A percentile compares a stretch with the other conserved stretches of the same genome.
These are phyloP conservation scores for Pseudogymnoascus sp. DNA, from an alignment of 2,329 filamentous ascomycete genomes.

Conservation along the genomic window DNA sequence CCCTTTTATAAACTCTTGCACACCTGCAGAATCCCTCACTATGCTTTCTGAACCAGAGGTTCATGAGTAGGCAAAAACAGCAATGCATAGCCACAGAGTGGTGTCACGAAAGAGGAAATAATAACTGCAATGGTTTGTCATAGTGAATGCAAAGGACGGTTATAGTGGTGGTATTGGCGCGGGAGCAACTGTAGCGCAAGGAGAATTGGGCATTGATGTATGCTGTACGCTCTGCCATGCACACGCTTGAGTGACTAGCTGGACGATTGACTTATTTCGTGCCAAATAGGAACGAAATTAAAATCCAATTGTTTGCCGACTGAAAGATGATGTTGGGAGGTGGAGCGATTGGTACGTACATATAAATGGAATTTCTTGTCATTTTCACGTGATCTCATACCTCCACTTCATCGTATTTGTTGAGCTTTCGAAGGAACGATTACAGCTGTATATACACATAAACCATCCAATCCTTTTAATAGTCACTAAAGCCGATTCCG, in stretches of 20 bases:
- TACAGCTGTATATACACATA: not conserved
- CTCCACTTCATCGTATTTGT: not conserved
- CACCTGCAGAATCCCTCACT: not conserved
- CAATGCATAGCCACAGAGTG: not conserved
- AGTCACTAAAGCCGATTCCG: not conserved
- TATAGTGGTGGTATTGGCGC: not conserved
- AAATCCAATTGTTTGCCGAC: not conserved
- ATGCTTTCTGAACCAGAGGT: not conserved
- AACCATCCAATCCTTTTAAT: not conserved
- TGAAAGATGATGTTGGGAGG: not conserved
- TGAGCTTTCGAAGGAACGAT: not conserved
- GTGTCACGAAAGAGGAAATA: not conserved
- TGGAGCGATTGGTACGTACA: not conserved
- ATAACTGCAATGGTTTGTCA: not conserved
- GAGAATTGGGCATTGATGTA: not conserved
- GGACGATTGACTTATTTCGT: not conserved
- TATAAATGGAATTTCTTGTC: not conserved
- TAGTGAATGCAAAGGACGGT: not conserved
- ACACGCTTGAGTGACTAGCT: not conserved
- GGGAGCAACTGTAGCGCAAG: not conserved
- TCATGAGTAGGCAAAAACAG: not conserved
- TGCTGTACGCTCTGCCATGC: not conserved
- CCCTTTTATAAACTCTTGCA: not conserved
- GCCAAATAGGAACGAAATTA: not conserved
- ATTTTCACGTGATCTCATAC: not conserved